Evolutionary conservation across 2,329 filamentous ascomycete genomes (phyloP).

Genomic region (Aspergillus spinulosporus): DNA sequence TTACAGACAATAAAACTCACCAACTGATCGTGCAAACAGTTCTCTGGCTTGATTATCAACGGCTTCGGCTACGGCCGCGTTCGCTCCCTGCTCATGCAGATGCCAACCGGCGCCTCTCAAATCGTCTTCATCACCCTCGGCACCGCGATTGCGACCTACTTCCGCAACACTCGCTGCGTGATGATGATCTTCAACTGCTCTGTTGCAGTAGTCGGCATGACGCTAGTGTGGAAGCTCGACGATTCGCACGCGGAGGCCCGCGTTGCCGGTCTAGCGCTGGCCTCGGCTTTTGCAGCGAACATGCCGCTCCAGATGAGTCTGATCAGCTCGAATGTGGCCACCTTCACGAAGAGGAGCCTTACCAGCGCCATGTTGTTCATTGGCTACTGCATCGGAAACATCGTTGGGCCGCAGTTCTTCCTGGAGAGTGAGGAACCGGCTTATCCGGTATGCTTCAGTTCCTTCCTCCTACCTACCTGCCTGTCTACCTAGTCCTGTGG

Average conservation of each 20-base stretch:
- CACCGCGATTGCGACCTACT: conserved; percentile 30
- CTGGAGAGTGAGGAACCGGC: conserved; percentile 33
- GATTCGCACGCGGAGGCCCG: conserved; percentile 28
- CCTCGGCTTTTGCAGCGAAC: conserved; percentile 35
- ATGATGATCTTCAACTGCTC: conserved; percentile 38
- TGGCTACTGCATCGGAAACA: conserved; percentile 40
- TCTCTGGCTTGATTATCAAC: conserved; percentile 37
- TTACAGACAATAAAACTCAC: not conserved
- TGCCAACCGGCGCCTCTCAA: conserved; percentile 37
- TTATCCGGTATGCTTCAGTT: conserved; percentile 28
- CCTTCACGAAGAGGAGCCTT: conserved; percentile 38
- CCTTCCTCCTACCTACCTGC: not conserved
- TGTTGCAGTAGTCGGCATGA: conserved; percentile 33
- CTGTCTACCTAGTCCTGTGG: not conserved
- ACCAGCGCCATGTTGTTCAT: conserved; percentile 52
- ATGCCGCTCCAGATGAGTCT: conserved; percentile 37
- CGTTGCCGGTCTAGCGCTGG: conserved; percentile 34
- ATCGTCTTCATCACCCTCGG: conserved; percentile 36
- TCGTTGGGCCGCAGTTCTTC: conserved; percentile 38
- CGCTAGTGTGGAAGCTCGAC: conserved; percentile 35
- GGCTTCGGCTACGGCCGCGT: conserved; percentile 43
- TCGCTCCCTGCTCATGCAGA: conserved; percentile 39
- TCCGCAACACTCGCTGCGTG: conserved; percentile 30
- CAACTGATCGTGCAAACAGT: conserved; percentile 17
- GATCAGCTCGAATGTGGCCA: conserved; percentile 39